Evolutionary conservation across 352 stramenopile species (phyloP), one percentile per base, ranked within the genome.

Genomic region (Globisporangium nunn): DNA sequence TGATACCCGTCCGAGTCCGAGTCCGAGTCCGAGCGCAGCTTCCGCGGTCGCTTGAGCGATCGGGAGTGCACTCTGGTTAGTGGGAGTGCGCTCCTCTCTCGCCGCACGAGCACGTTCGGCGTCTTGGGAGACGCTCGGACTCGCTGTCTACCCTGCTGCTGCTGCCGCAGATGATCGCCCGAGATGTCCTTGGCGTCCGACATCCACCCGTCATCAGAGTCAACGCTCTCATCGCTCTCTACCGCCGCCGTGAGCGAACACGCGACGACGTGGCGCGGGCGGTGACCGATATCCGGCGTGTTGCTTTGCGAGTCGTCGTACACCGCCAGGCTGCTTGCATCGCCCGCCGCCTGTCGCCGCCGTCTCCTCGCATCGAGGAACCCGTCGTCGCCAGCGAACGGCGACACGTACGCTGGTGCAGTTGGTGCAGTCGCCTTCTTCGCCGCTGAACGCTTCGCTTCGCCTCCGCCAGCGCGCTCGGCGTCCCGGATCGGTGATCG

Each of bases 191-290:
- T 77, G 0, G 71, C 73, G 51, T 87, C 82, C 1, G 78, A 88
- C 10, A 88, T 67, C 78, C 78, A 89, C 2, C 70, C 69, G 48
- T 88, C 79, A 48, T 63, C 66, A 46, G 75, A 72, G 30, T 79
- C 63, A 0, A 11, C 35, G 35, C 35, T 7, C 35, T 7, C 35
- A 4, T 40, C 35, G 35, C 35, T 6, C 35, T 40, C 35, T 10
- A 11, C 35, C 35, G 35, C 35, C 35, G 35, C 35, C 7, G 35
- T 10, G 35, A 40, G 3, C 17, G 67, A 58, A 39, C 73, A 81
- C 15, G 63, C 73, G n/a, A 77, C 71, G 15, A 83, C 61, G 55
- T 81, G 70, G 17, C 64, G 56, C 10, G 78, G 70, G 46, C 67
- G 61, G 50, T 58, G 67, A 23, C 63, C 59, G 35, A 64, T 54